These are phyloP conservation scores for Helicosporidium sp. DNA, from an alignment of 139 green algal species.

Conservation along the genomic window DNA sequence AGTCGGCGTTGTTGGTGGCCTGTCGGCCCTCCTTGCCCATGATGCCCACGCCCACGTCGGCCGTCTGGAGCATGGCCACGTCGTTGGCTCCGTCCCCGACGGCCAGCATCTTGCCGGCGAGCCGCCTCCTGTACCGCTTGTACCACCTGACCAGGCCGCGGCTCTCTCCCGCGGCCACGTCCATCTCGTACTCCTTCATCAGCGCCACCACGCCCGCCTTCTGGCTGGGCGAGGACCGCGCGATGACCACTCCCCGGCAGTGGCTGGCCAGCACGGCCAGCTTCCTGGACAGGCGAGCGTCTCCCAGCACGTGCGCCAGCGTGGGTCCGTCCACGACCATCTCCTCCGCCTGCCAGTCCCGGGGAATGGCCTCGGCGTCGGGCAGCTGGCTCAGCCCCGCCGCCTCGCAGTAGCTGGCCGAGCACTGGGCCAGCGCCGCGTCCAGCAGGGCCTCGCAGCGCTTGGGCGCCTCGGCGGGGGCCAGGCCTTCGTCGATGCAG, in stretches of 20 bases:
- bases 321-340: conserved; percentile 71
- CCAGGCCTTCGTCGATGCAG: conserved; percentile 25
- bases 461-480: background rate
- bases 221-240: conserved; percentile 38
- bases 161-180: conserved; percentile 10
- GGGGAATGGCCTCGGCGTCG: conserved; percentile 3
- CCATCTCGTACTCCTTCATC: conserved; percentile 41
- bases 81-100: conserved; percentile 97
- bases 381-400: background rate
- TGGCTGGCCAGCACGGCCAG: conserved; percentile 33
- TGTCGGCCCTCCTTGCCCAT: conserved; percentile 80
- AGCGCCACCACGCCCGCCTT: conserved; percentile 50
- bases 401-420: background rate
- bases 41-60: conserved; percentile 89
- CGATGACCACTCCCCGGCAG: conserved; percentile 42
- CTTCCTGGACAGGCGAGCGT: conserved; percentile 11
- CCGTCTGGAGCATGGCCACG: conserved; percentile 84
- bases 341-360: conserved; percentile 19
- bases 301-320: conserved; percentile 41
- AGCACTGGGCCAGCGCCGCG: background rate
- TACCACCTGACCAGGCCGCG: conserved; percentile 15
- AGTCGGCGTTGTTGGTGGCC: conserved; percentile 79
- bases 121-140: conserved; percentile 3
- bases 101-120: conserved; percentile 58
- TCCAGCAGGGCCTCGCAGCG: conserved; percentile 3